Evolutionary conservation across 371 early-diverging fungal species (phyloP).

Genomic region (Rhizopus sp.): DNA sequence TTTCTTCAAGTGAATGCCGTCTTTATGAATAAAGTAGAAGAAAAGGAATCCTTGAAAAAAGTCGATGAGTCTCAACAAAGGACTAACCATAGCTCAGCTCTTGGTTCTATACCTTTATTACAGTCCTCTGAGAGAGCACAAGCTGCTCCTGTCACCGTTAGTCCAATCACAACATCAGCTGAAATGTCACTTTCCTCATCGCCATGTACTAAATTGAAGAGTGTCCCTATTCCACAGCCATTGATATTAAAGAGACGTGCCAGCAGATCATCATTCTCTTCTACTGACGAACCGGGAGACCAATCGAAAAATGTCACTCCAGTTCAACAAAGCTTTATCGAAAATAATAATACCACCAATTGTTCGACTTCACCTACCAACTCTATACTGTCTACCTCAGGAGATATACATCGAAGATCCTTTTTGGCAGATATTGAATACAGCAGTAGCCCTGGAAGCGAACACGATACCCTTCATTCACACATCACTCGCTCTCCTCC

Average conservation of each 20-base stretch:
- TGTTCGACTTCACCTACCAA: slow-evolving; percentile 19
- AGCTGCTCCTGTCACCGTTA: slow-evolving; percentile 22
- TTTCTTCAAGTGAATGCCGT: neutral
- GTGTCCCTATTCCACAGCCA: slow-evolving; percentile 49
- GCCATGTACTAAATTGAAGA: slow-evolving; percentile 26
- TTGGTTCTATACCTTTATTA: slow-evolving; percentile 2
- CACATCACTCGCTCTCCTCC: slow-evolving; percentile 13
- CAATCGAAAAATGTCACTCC: slow-evolving; percentile 9
- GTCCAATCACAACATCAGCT: slow-evolving; percentile 24
- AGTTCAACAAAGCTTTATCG: slow-evolving; percentile 2
- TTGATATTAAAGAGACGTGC: slow-evolving; percentile 38
- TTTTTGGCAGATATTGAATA: slow-evolving; percentile 24
- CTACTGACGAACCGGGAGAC: slow-evolving; percentile 24
- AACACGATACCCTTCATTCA: slow-evolving; percentile 11
- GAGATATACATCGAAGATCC: slow-evolving; percentile 22
- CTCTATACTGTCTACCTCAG: slow-evolving; percentile 9
- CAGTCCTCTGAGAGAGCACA: slow-evolving; percentile 15
- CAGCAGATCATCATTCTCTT: slow-evolving; percentile 37
- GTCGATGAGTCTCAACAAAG: neutral
- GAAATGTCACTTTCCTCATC: slow-evolving; percentile 20
- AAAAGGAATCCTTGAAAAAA: neutral
- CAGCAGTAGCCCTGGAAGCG: slow-evolving; percentile 29
- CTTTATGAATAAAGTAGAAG: slow-evolving; percentile 3
- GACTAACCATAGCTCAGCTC: neutral
- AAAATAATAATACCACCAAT: slow-evolving; percentile 6